These are phyloP conservation scores for Phytophthora constricta DNA, from an alignment of 352 stramenopile genomes.

Conservation along the genomic window DNA sequence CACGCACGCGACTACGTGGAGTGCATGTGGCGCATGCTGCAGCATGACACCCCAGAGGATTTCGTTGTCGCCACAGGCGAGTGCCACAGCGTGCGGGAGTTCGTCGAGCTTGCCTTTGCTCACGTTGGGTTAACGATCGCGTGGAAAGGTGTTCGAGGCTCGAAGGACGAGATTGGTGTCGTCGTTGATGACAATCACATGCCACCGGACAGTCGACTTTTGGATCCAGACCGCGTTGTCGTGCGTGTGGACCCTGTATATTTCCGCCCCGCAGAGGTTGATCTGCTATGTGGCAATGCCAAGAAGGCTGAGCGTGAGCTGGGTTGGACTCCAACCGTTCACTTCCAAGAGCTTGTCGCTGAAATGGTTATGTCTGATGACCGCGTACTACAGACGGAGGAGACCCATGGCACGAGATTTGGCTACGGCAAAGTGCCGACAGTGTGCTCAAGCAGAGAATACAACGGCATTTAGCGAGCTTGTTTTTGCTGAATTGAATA, in stretches of 20 bases:
- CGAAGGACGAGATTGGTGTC: constrained; percentile 94
- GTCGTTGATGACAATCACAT: constrained; percentile 54
- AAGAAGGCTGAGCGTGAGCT: constrained; percentile 92
- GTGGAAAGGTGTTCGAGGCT: constrained; percentile 92
- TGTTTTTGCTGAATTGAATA: constrained; percentile 1
- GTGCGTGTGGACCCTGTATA: constrained; percentile 97
- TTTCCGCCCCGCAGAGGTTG: constrained; percentile 98
- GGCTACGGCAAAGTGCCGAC: constrained; percentile 2
- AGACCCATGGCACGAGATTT: constrained; percentile 19
- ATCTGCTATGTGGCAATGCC: constrained; percentile 96
- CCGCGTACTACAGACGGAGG: constrained; percentile 27
- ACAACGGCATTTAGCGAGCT: constrained; percentile 6
- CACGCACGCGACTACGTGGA: constrained; percentile 98
- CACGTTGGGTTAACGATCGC: constrained; percentile 89
- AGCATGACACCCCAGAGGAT: constrained; percentile 77
- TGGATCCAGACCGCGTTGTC: constrained; percentile 88
- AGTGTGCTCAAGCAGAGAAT: constrained; percentile 22
- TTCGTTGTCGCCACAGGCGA: constrained; percentile 95
- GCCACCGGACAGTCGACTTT: constrained; percentile 1
- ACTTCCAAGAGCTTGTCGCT: constrained; percentile 93
- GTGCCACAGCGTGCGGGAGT: constrained; percentile 98
- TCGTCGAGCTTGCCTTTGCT: constrained; percentile 96
- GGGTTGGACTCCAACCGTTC: constrained; percentile 92
- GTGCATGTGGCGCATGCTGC: constrained; percentile 99
- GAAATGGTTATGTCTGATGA: constrained; percentile 96